phyloP scores from a whole-genome alignment of 1,284 basidiomycete species.

The Puccinia polysora region DNA sequence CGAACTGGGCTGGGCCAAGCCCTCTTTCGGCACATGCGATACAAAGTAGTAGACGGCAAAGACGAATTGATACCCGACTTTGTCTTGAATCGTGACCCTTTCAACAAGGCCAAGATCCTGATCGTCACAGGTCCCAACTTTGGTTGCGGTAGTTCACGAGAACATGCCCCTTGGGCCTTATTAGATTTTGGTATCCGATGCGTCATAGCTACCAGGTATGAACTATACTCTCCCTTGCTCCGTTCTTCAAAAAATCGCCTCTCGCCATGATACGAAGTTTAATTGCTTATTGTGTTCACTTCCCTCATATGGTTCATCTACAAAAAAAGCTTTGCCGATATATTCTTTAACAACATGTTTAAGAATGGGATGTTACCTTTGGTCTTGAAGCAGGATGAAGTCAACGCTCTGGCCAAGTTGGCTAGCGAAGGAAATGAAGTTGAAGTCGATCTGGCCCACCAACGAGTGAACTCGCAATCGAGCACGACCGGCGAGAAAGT shows the following conservation, averaged over 20 bases:
- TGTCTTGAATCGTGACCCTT: constrained; percentile 79
- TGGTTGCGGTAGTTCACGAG: constrained; percentile 87
- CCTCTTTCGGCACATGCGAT: constrained; percentile 77
- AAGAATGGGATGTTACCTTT: constrained; percentile 95
- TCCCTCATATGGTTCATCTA: not conserved
- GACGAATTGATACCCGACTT: constrained; percentile 70
- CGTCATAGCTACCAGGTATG: constrained; percentile 68
- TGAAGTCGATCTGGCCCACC: constrained; percentile 82
- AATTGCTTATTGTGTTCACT: not conserved
- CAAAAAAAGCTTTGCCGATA: constrained; percentile 74
- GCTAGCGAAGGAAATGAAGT: constrained; percentile 73
- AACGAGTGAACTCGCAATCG: constrained; percentile 50
- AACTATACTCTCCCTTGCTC: not conserved
- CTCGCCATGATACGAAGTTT: not conserved
- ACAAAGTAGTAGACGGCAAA: constrained; percentile 64
- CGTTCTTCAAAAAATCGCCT: not conserved
- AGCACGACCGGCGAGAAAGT: constrained; percentile 53
- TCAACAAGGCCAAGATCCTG: constrained; percentile 72
- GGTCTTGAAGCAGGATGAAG: constrained; percentile 69
- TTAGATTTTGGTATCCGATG: constrained; percentile 92
- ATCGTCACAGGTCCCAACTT: constrained; percentile 89
- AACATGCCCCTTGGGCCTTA: constrained; percentile 95
- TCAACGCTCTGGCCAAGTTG: constrained; percentile 70
- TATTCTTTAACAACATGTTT: constrained; percentile 86
- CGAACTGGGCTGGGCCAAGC: constrained; percentile 85